Evolutionary conservation across 441 rosid genomes (phyloP).

Genomic region (Euphorbia corollata): DNA sequence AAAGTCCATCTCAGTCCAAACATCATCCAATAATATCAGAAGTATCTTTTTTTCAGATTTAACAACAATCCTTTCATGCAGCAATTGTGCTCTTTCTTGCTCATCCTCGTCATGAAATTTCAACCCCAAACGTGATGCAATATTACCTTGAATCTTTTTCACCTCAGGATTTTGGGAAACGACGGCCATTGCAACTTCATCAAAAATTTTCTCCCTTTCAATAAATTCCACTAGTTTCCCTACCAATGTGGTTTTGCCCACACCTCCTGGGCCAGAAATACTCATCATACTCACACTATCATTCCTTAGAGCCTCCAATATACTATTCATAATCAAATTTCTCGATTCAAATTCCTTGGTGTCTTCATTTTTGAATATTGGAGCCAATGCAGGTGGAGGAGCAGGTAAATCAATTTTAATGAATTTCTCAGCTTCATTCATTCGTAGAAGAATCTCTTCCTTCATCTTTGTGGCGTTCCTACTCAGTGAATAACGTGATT

Average conservation of each 20-base stretch:
- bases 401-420: not conserved
- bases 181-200: not conserved
- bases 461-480: no score
- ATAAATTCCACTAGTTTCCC: not conserved
- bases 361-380: not conserved
- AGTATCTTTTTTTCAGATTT: no score
- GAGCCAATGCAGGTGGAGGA: not conserved
- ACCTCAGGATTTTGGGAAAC: constrained; percentile 9
- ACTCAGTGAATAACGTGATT: no score
- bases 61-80: no score
- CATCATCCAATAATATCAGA: no score
- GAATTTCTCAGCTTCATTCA: no score
- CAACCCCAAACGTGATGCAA: no score
- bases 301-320: not conserved
- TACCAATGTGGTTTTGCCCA: not conserved
- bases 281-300: not conserved
- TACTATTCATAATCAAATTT: not conserved
- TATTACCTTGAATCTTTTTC: no score
- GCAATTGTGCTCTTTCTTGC: no score
- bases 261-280: not conserved
- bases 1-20: no score
- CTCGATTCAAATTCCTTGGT: not conserved
- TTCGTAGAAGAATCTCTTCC: no score
- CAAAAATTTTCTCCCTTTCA: not conserved
- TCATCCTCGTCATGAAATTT: no score